Evolutionary conservation across 768 basidiomycete genomes (phyloP).

Genomic region (Suillus variegatus): DNA sequence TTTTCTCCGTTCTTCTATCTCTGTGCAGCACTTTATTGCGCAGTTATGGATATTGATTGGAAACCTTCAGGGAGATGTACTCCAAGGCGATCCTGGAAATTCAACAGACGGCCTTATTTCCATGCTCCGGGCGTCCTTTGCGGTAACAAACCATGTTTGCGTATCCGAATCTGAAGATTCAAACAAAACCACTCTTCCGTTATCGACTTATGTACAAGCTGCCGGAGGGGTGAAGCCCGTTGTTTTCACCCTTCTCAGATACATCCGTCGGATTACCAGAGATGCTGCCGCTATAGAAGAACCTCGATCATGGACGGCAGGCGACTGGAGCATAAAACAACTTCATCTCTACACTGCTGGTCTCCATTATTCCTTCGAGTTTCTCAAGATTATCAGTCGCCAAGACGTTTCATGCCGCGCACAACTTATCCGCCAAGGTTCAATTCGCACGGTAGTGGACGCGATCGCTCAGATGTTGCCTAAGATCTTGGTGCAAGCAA

Average conservation of each 20-base stretch:
- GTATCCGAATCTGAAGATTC: not conserved
- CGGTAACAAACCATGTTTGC: not conserved
- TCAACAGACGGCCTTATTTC: not conserved
- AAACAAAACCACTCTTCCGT: not conserved
- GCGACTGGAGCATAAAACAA: not conserved
- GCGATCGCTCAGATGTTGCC: not conserved
- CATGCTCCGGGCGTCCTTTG: not conserved
- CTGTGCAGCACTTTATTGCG: not conserved
- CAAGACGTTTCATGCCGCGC: not conserved
- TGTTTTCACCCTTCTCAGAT: not conserved
- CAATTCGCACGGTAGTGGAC: not conserved
- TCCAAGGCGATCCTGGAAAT: not conserved
- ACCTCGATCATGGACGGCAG: not conserved
- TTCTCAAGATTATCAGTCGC: not conserved
- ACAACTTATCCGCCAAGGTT: not conserved
- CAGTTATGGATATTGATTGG: not conserved
- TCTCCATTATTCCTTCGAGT: not conserved
- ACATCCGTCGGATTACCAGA: not conserved
- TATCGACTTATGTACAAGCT: not conserved
- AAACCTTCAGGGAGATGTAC: not conserved
- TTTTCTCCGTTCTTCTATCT: not conserved
- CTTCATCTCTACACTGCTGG: not conserved
- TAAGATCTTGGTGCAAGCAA: not conserved
- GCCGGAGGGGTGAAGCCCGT: not conserved
- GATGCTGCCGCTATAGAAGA: not conserved